Evolutionary conservation across 2,329 filamentous ascomycete species (phyloP).

Genomic region (Meredithiella fracta): DNA sequence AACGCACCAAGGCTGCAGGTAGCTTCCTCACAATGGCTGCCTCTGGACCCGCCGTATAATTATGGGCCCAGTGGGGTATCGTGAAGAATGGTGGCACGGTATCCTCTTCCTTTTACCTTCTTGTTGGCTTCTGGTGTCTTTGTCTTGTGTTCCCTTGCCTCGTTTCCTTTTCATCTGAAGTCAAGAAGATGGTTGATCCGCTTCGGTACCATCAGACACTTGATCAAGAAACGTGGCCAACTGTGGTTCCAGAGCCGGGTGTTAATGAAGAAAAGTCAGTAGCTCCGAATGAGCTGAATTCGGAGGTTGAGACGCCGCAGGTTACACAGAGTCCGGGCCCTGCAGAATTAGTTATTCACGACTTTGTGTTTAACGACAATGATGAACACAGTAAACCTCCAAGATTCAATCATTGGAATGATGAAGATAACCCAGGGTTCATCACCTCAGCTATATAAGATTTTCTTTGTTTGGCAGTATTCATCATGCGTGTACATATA

Average conservation of each 20-base stretch:
- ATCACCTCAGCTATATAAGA: no score
- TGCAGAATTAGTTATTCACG: no score
- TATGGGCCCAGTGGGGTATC: constrained; percentile 56
- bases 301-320: background rate
- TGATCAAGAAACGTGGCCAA: background rate
- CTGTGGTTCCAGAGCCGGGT: no score
- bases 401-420: background rate
- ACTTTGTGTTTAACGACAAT: no score
- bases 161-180: constrained; percentile 30
- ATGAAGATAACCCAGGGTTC: no score
- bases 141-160: constrained; percentile 34
- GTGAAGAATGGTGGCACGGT: constrained; percentile 42
- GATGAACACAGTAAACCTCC: no score
- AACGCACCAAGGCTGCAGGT: constrained; percentile 63
- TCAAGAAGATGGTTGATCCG: constrained; percentile 28
- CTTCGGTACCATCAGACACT: background rate
- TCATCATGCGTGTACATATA: no score
- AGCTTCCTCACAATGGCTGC: constrained; percentile 64
- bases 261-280: no score
- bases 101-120: constrained; percentile 47
- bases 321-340: no score
- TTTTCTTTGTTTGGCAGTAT: no score
- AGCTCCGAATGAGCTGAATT: no score
- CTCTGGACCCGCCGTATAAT: constrained; percentile 56
- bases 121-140: constrained; percentile 34